These are phyloP conservation scores for Breynia disticha DNA, from an alignment of 441 rosid genomes.

Conservation along the genomic window DNA sequence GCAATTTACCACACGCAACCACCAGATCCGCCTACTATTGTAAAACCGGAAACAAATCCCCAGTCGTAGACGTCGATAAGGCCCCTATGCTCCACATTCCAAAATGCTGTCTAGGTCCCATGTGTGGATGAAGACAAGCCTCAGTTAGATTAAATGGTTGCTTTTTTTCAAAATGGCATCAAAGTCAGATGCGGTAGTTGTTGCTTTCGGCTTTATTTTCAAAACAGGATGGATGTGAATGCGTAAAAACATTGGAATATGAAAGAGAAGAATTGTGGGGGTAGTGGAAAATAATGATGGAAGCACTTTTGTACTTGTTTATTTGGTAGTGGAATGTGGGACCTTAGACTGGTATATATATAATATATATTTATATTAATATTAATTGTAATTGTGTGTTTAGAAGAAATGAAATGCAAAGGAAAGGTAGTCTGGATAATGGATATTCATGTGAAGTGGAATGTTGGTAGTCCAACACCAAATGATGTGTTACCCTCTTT, in stretches of 20 bases:
- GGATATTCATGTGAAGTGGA: constrained; percentile 5
- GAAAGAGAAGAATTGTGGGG: constrained; percentile 29
- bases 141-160: constrained; percentile 13
- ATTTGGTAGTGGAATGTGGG: constrained; percentile 65
- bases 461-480: neutral
- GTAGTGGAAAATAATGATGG: constrained; percentile 59
- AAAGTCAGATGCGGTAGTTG: constrained; percentile 49
- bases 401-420: constrained; percentile 22
- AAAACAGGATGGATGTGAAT: constrained; percentile 37
- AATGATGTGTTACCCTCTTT: neutral
- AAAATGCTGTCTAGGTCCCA: constrained; percentile 23
- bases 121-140: constrained; percentile 17
- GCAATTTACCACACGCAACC: constrained; percentile 81
- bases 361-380: constrained; percentile 16
- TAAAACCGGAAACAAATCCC: constrained; percentile 69
- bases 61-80: constrained; percentile 34
- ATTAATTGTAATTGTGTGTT: no score
- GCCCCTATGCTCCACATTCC: constrained; percentile 20
- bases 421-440: constrained; percentile 22
- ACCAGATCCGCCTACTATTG: constrained; percentile 53
- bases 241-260: constrained; percentile 31
- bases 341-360: constrained; percentile 32
- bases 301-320: constrained; percentile 35
- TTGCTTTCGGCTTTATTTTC: constrained; percentile 20
- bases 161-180: constrained; percentile 36